Percentiles rank a stretch among this genome's conserved stretches.
These are phyloP conservation scores for Avena atlantica DNA, from an alignment of 176 grass and related monocot genomes.

Conservation along the genomic window DNA sequence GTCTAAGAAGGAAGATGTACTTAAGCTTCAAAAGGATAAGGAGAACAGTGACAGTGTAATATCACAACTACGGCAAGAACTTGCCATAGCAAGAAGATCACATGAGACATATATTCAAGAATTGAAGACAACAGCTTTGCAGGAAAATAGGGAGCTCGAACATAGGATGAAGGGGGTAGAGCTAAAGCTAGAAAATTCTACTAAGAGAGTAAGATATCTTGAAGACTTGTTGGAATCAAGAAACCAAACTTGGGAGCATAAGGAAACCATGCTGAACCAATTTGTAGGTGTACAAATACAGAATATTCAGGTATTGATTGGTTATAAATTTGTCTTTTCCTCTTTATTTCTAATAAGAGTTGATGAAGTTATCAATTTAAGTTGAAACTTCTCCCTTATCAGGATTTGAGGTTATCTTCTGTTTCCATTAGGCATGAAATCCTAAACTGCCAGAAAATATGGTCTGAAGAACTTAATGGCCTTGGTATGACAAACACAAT, in stretches of 20 bases:
- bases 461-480: conserved; percentile 62
- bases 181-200: conserved; percentile 51
- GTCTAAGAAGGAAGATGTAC: conserved; percentile 42
- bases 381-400: conserved; percentile 47
- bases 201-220: conserved; percentile 50
- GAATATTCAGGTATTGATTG: conserved; percentile 52
- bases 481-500: conserved; percentile 51
- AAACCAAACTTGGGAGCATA: conserved; percentile 47
- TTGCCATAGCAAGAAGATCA: conserved; percentile 39
- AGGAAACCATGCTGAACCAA: conserved; percentile 42
- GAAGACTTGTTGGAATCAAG: conserved; percentile 56
- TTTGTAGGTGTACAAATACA: conserved; percentile 53
- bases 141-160: conserved; percentile 47
- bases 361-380: conserved; percentile 32
- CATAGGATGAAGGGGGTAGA: conserved; percentile 56
- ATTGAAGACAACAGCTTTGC: conserved; percentile 43
- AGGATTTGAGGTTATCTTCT: conserved; percentile 81
- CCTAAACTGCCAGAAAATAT: conserved; percentile 56
- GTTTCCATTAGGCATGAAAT: conserved; percentile 74
- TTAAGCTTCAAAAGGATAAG: conserved; percentile 52
- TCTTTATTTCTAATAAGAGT: conserved; percentile 1
- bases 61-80: conserved; percentile 57
- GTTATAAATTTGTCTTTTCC: not conserved
- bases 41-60: conserved; percentile 39
- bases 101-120: conserved; percentile 49